Evolutionary conservation across 257 asterid genomes (phyloP), one percentile per base, ranked within the genome.

Genomic region (Thymus quinquecostatus): DNA sequence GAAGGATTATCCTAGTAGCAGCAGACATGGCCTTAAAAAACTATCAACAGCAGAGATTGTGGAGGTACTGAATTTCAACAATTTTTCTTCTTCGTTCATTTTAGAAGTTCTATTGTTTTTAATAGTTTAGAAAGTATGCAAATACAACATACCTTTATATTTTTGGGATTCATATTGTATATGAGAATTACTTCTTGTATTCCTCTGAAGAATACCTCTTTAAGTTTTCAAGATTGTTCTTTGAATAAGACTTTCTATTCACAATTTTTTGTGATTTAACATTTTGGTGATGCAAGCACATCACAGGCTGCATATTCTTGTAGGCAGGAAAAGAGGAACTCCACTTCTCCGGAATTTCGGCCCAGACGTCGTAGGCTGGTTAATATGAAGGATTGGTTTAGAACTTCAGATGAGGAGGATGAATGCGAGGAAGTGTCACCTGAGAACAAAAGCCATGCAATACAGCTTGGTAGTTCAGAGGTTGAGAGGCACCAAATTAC

Each of bases 301-400:
- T 77, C 83, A 36, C 75, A 13, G 51, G 79, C 68, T 50, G 62
- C 72, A 30, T 29, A 60, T 75, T 44, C 64, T n/a, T 48, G 64
- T 60, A 70, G 80, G 71, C 83, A 27, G 86, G 75, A 68, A 75
- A 94, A 83, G 64, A 59, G 87, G 69, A 77, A 68, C 66, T 56
- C 79, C 43, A 71, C 62, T 69, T 56, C 78, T 38, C 68, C 79
- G 69, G 82, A 74, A 68, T 51, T 75, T 66, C 82, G 64, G 70
- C 28, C 66, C 64, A 86, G 73, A 76, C 69, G 85, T 60, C 86
- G 82, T 69, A 82, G 86, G 78, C 82, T 87, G 75, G 91, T 81
- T 70, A 89, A 45, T 73, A 27, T 55, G 75, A 83, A 73, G 53
- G 79, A 70, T 61, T 76, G 68, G 74, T 76, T 74, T 43, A 73